Percentiles rank a stretch among this genome's conserved stretches.
Conservation (phyloP, 495 filamentous ascomycete species). For the Podospora conica region DNA sequence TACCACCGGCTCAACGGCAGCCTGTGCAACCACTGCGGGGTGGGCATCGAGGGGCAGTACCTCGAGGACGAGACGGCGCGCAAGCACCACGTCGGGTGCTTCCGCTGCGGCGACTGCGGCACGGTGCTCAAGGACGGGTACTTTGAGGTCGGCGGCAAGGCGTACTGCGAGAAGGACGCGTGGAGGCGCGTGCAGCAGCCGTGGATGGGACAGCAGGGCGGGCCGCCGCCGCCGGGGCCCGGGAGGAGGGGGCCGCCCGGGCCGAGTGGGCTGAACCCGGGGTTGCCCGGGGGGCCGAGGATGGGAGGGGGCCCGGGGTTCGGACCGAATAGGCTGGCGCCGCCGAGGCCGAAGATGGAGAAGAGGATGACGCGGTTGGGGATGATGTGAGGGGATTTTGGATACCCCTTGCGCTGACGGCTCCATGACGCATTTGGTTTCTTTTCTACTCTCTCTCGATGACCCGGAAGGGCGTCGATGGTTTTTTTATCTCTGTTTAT, state of each 20-base stretch:
- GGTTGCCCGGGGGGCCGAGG: slow-evolving; percentile 14
- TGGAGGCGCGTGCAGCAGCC: slow-evolving; percentile 47
- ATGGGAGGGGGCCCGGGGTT: slow-evolving; percentile 1
- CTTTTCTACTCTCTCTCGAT: neutral
- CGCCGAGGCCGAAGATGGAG: slow-evolving; percentile 47
- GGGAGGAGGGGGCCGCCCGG: slow-evolving; percentile 2
- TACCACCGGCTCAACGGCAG: slow-evolving; percentile 90
- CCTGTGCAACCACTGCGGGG: slow-evolving; percentile 69
- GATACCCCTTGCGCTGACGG: neutral
- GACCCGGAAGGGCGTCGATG: neutral
- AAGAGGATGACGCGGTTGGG: slow-evolving; percentile 79
- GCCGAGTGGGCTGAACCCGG: slow-evolving; percentile 5
- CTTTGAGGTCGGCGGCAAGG: slow-evolving; percentile 46
- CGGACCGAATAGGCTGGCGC: slow-evolving; percentile 17
- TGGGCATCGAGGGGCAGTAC: slow-evolving; percentile 90
- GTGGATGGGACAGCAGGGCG: too few species aligned
- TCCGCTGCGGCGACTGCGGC: slow-evolving; percentile 67
- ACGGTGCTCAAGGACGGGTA: slow-evolving; percentile 58
- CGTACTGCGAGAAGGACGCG: slow-evolving; percentile 84
- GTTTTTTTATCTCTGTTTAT: neutral
- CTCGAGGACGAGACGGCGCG: slow-evolving; percentile 72
- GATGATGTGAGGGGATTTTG: slow-evolving; percentile 57
- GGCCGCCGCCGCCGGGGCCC: neutral
- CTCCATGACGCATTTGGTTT: neutral
- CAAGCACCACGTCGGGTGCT: slow-evolving; percentile 84